A percentile compares a stretch with the other conserved stretches of the same genome.
Conservation (phyloP, 192 early-diverging fungal genomes). For the Chytriomyces sp. region DNA sequence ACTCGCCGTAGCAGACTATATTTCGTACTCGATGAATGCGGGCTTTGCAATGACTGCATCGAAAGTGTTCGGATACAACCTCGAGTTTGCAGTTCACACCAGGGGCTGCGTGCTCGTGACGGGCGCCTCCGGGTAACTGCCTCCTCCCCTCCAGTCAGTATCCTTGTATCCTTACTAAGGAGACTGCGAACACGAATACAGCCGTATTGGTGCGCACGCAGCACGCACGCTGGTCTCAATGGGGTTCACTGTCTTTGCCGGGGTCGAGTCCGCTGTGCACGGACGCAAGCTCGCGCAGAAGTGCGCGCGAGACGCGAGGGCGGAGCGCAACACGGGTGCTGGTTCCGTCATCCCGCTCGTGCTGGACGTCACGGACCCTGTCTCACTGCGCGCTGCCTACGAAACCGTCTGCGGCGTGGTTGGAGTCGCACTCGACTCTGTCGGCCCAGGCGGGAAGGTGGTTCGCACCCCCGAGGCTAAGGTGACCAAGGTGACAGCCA, state of each 20-base stretch:
- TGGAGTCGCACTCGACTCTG: not conserved
- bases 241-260: constrained; percentile 51
- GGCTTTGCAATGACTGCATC: constrained; percentile 27
- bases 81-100: constrained; percentile 29
- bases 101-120: constrained; percentile 31
- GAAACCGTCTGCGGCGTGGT: constrained; percentile 3
- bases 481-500: not conserved
- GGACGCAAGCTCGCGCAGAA: constrained; percentile 28
- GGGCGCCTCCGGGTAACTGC: constrained; percentile 21
- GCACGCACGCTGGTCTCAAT: constrained; percentile 30
- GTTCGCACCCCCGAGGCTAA: not conserved
- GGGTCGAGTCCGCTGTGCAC: constrained; percentile 37
- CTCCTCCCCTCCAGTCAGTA: not conserved
- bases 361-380: constrained; percentile 44
- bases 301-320: not conserved
- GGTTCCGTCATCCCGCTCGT: constrained; percentile 39
- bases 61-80: constrained; percentile 26
- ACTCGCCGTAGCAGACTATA: constrained; percentile 30
- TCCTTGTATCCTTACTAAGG: too few relatives aligned
- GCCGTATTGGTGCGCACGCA: constrained; percentile 23
- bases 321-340: not conserved
- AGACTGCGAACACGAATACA: not conserved
- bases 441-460: not conserved
- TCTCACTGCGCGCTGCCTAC: constrained; percentile 9
- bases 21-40: constrained; percentile 25